Evolutionary conservation across 2,329 filamentous ascomycete genomes (phyloP).

Genomic region (Fusarium brevicatenulatum): DNA sequence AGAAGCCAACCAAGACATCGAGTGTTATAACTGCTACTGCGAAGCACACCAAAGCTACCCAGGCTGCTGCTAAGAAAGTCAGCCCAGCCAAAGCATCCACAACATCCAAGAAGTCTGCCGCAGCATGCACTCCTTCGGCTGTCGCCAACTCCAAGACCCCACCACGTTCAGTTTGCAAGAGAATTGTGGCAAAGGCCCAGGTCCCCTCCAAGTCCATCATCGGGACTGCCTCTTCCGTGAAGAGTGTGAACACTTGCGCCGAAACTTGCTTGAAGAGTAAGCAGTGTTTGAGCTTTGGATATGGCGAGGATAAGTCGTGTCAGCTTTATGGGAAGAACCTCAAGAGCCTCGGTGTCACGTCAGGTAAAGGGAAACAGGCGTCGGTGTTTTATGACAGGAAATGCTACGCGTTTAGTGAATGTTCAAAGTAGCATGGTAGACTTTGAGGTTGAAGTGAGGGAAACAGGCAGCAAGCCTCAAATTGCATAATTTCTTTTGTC

Average conservation of each 20-base stretch:
- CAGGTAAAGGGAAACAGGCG: background rate
- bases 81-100: background rate
- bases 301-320: background rate
- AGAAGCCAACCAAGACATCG: background rate
- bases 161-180: background rate
- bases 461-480: background rate
- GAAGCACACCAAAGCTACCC: background rate
- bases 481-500: background rate
- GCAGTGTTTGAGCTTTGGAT: constrained; percentile 4
- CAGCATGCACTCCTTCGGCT: background rate
- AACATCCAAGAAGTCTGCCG: background rate
- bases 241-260: background rate
- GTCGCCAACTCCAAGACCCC: background rate
- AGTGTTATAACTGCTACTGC: background rate
- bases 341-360: background rate
- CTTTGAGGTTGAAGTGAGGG: rapidly evolving
- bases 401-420: background rate
- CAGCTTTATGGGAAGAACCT: background rate
- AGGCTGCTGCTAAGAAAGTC: rapidly evolving
- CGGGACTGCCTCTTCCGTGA: background rate
- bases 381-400: background rate
- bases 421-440: background rate
- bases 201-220: background rate
- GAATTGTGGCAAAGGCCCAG: background rate
- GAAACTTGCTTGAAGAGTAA: background rate